A percentile compares a stretch with the other conserved stretches of the same genome.
Conservation (phyloP, 1,284 basidiomycete species). For the Cutaneotrichosporon cavernicola region DNA sequence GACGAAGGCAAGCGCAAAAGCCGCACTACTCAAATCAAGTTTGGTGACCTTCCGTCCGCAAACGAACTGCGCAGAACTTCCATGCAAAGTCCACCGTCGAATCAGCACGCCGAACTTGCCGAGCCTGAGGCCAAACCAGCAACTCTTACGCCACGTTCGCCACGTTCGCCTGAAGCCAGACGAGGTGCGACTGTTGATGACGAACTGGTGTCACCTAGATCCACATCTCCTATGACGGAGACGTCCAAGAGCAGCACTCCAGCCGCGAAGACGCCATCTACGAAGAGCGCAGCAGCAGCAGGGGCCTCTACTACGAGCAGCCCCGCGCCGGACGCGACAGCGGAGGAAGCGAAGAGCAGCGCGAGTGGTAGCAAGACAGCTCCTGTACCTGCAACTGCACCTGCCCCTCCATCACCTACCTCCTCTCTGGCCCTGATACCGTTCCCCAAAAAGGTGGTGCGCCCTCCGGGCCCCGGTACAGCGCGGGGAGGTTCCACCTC, state of each 20-base stretch:
- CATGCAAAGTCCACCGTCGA: background rate
- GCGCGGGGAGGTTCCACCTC: background rate
- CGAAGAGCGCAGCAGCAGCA: background rate
- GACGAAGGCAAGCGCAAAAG: background rate
- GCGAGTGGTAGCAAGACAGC: background rate
- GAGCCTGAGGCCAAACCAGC: background rate
- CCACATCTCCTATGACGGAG: background rate
- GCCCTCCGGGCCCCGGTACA: background rate
- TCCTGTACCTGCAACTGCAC: background rate
- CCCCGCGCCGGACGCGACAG: background rate
- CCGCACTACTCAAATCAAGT: constrained; percentile 1
- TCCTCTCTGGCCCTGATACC: constrained; percentile 2
- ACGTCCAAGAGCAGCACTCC: background rate
- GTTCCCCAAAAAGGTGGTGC: constrained; percentile 6
- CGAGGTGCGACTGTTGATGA: background rate
- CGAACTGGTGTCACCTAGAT: background rate
- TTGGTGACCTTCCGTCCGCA: constrained; percentile 2
- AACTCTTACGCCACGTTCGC: background rate
- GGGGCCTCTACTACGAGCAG: background rate
- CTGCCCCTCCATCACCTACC: background rate
- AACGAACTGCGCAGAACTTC: background rate
- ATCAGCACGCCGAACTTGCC: background rate
- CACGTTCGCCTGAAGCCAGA: background rate
- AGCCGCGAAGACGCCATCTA: background rate
- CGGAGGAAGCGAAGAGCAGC: background rate